Base-by-base conservation (phyloP, 805 yeast genomes). In the Peterozyma toletana region DNA sequence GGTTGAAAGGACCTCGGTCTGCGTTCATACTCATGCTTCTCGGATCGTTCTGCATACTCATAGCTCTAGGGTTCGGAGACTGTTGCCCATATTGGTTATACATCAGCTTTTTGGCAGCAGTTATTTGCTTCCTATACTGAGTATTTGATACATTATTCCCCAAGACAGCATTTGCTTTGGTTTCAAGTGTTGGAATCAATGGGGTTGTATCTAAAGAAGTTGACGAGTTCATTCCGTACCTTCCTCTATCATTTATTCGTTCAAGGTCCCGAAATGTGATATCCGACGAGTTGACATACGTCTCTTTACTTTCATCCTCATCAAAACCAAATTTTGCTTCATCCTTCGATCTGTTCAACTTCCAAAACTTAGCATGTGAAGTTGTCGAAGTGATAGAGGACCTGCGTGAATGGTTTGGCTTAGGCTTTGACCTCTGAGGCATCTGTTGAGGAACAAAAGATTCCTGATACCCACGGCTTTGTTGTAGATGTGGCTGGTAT, bases 91-190 rank as follows among this genome's bases (percentile, higher is more conserved):
- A 35, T n/a, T 46, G 45, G 30, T 46, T 44, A 52, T 63, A 3
- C 16, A 76, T 75, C 57, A 71, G 54, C 55, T 85, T 85, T 65
- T 79, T 83, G 56, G 78, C 81, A 4, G 77, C 78, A 39, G 81
- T 79, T 72, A 80, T 70, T 51, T 75, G 81, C 51, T 83, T 84
- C 51, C 95, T 67, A 57, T 85, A 85, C 49, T 81, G 81, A 6
- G 77, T 67, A 51, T 75, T 81, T 42, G 71, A 71, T 51, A 67
- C 55, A 39, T 62, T 66, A 15, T 44, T 37, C 9, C 38, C 44
- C 18, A 49, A 43, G 30, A 48, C 40, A 2, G 39, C 48, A 27
- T 57, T 58, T 46, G 59, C 48, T 50, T 53, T 48, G 0, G 73
- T 61, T 5, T 75, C 67, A 3, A 85, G 43, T 0, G 88, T 83